These are phyloP conservation scores for Ustilago cynodontis DNA, from an alignment of 1,284 basidiomycete species.

Conservation along the genomic window DNA sequence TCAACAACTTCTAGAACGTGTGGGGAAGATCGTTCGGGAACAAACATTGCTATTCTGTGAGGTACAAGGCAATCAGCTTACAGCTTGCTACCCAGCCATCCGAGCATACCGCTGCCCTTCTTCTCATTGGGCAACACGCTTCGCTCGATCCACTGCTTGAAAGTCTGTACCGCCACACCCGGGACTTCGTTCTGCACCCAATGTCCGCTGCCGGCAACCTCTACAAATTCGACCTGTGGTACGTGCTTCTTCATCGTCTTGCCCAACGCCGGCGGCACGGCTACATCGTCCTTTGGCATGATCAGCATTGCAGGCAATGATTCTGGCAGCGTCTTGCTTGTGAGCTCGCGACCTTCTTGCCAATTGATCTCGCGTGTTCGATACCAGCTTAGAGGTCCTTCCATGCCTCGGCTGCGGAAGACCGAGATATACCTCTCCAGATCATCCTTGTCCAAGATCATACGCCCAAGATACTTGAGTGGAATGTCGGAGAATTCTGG, in stretches of 20 bases:
- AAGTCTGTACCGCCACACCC: constrained; percentile 32
- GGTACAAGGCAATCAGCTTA: neutral
- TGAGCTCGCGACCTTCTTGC: constrained; percentile 46
- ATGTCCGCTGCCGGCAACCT: constrained; percentile 41
- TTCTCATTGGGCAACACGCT: constrained; percentile 48
- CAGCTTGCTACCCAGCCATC: constrained; percentile 41
- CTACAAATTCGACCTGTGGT: constrained; percentile 42
- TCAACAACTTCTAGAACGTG: no score
- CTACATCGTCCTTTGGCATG: constrained; percentile 48
- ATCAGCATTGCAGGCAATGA: constrained; percentile 49
- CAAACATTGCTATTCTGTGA: no score
- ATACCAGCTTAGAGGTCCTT: constrained; percentile 63
- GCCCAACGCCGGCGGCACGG: constrained; percentile 46
- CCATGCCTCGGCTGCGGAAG: constrained; percentile 57
- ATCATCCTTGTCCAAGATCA: constrained; percentile 37
- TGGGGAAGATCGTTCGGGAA: neutral
- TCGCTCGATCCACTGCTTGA: constrained; percentile 52
- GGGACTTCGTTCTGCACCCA: constrained; percentile 56
- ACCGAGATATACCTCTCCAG: constrained; percentile 38
- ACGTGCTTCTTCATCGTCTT: constrained; percentile 50
- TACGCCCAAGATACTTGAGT: constrained; percentile 31
- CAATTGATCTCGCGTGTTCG: constrained; percentile 57
- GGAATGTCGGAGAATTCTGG: constrained; percentile 50
- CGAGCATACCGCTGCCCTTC: constrained; percentile 34
- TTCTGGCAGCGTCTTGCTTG: constrained; percentile 38